Base-by-base conservation (phyloP, 208 protist species). In the Lotmaria passim region DNA sequence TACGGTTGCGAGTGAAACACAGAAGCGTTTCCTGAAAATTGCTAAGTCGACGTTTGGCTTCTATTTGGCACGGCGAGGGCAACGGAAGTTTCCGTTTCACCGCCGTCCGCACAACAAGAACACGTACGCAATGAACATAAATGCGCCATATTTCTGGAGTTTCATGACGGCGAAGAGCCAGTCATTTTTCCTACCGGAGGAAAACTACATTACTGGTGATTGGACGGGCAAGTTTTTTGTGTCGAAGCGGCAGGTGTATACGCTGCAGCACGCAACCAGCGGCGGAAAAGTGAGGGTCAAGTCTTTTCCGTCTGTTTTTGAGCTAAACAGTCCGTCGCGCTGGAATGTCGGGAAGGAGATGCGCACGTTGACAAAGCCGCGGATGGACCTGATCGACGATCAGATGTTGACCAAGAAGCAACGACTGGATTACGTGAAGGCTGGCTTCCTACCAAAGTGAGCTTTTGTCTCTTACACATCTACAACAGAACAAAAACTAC, bases 211-310 rank as follows among this genome's bases (percentile, higher is more conserved):
- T 26, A 95, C 90, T 14, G 93, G 90, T 26, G 93, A 97, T 39
- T 97, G 93, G 90, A 97, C 93, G 6, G 93, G 93, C 1, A 94
- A 94, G 68, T 97, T 95, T 43, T 97, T 95, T 70, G 87, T 97
- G 24, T 89, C 89, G 17, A 93, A 87, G 51, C 79, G 89, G 7
- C 93, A 97, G 69, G 90, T 97, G 10, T 97, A 97, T 71, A 97
- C 93, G 2, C 77, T 95, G 15, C 90, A 95, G 79, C 93, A 97
- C 56, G 86, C 89, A 3, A 95, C 79, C 44, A 93, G 87, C 52
- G 93, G 90, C 12, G 86, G 81, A 58, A 89, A 86, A 66, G 88
- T 95, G 21, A 59, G 93, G 11, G 89, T 97, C 44, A 95, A 95
- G 66, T 83, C 87, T 0, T 97, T 95, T 69, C 93, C 93, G 23